Percentiles rank a stretch among this genome's conserved stretches.
These are phyloP conservation scores for Hibiscus mutabilis DNA, from an alignment of 345 rosid genomes.

Conservation along the genomic window DNA sequence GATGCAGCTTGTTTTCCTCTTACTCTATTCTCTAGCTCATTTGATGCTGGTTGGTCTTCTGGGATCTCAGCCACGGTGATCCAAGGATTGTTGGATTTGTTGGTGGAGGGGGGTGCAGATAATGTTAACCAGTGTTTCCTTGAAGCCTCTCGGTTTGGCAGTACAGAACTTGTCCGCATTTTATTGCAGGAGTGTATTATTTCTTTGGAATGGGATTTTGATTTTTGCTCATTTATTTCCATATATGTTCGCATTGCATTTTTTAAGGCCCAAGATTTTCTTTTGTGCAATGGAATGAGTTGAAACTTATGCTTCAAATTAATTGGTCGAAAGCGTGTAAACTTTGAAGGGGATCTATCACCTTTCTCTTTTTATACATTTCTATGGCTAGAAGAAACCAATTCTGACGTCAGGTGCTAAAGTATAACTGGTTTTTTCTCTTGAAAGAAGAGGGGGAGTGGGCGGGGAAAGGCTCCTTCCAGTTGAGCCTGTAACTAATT, in stretches of 20 bases:
- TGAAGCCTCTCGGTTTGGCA: conserved; percentile 98
- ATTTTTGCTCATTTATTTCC: not conserved
- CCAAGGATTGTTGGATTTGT: conserved; percentile 78
- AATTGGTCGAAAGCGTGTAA: not conserved
- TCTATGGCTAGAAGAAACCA: too few species aligned
- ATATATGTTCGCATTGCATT: not conserved
- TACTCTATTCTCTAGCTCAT: conserved; percentile 81
- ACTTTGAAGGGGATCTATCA: too few species aligned
- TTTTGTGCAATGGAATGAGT: not conserved
- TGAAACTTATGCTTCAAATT: not conserved
- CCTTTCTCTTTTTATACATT: too few species aligned
- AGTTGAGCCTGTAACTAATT: not conserved
- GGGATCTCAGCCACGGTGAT: conserved; percentile 84
- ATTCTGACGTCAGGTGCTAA: too few species aligned
- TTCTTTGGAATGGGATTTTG: not conserved
- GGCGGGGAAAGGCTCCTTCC: too few species aligned
- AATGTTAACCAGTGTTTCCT: conserved; percentile 94
- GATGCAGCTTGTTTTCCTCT: conserved; percentile 99
- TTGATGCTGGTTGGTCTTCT: conserved; percentile 94
- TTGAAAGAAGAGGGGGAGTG: too few species aligned
- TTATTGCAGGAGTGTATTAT: conserved; percentile 57
- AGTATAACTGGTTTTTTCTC: too few species aligned
- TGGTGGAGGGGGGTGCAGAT: conserved; percentile 97
- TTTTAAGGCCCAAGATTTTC: not conserved
- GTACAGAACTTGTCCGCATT: conserved; percentile 96